Percentiles rank a stretch among this genome's conserved stretches.
Evolutionary conservation across 176 grass and related monocot species (phyloP).

Genomic region (Oryza longistaminata): DNA sequence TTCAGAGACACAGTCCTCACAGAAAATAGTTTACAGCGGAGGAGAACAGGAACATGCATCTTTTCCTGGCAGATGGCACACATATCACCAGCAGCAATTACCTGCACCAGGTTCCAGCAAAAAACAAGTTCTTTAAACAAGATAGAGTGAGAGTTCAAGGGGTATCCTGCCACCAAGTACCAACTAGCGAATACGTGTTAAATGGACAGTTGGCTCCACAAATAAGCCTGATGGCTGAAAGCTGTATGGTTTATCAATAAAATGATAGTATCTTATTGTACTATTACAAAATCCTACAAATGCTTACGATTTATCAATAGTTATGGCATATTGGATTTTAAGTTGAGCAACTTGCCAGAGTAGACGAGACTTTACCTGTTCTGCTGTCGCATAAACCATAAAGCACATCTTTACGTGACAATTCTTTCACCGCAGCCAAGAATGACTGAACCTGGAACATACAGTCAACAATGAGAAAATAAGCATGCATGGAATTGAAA

Average conservation of each 20-base stretch:
- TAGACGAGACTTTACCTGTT: slow-evolving; percentile 80
- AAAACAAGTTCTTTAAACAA: background rate
- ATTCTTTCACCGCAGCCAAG: slow-evolving; percentile 80
- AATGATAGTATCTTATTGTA: background rate
- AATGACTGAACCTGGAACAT: slow-evolving; percentile 93
- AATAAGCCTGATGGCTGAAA: background rate
- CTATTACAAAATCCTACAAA: background rate
- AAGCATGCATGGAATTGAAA: background rate
- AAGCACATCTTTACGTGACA: slow-evolving; percentile 93
- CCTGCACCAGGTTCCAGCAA: slow-evolving; percentile 52
- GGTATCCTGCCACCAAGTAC: background rate
- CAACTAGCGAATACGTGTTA: background rate
- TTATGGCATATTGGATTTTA: slow-evolving; percentile 13
- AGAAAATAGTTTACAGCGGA: slow-evolving; percentile 98
- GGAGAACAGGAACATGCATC: slow-evolving; percentile 81
- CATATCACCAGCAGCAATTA: slow-evolving; percentile 79
- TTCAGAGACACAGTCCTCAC: slow-evolving; percentile 92
- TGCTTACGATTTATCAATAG: background rate
- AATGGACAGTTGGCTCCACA: background rate
- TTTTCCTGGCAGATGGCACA: slow-evolving; percentile 97
- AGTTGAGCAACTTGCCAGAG: slow-evolving; percentile 10
- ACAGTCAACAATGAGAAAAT: slow-evolving; percentile 32
- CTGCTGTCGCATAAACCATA: slow-evolving; percentile 94
- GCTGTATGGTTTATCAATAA: background rate
- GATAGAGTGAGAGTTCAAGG: background rate